A percentile compares a stretch with the other conserved stretches of the same genome.
Conservation (phyloP, 139 green algal genomes). For the Pleodorina starrii region DNA sequence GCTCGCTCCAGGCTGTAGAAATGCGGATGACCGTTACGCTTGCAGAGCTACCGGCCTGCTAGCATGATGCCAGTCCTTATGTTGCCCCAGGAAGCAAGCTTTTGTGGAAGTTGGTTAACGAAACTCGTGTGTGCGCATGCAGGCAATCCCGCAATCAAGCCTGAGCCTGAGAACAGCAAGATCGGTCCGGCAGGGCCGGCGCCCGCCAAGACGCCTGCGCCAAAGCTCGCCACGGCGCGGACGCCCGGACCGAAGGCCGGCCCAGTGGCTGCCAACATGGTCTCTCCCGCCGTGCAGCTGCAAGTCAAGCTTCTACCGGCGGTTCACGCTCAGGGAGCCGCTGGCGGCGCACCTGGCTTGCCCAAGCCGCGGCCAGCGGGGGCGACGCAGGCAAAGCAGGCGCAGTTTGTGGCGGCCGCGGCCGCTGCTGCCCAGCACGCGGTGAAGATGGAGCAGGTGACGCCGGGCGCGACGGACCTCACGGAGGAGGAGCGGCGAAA, state of each 20-base stretch:
- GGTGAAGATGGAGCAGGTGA: background rate
- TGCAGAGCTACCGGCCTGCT: too few species aligned
- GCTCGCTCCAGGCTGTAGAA: too few species aligned
- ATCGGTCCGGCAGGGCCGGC: background rate
- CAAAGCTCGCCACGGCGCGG: background rate
- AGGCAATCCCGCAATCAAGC: too few species aligned
- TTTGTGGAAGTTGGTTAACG: too few species aligned
- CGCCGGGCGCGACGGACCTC: slow-evolving; percentile 6
- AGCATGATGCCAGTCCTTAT: too few species aligned
- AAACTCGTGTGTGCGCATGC: too few species aligned
- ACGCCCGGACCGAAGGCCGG: slow-evolving; percentile 17
- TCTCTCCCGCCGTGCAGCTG: slow-evolving; percentile 40
- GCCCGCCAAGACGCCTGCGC: background rate
- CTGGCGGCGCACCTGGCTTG: background rate
- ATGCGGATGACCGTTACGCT: too few species aligned
- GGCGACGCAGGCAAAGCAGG: background rate
- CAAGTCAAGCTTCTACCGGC: slow-evolving; percentile 48
- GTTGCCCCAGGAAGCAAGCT: too few species aligned
- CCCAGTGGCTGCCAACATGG: background rate
- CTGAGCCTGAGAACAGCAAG: slow-evolving; percentile 18
- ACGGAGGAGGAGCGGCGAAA: slow-evolving; percentile 62
- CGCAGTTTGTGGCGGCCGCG: background rate
- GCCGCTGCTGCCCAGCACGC: background rate
- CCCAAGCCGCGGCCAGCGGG: slow-evolving; percentile 4
- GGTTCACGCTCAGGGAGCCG: background rate